phyloP scores from a whole-genome alignment of 345 rosid species.

The Camelina laxa region DNA sequence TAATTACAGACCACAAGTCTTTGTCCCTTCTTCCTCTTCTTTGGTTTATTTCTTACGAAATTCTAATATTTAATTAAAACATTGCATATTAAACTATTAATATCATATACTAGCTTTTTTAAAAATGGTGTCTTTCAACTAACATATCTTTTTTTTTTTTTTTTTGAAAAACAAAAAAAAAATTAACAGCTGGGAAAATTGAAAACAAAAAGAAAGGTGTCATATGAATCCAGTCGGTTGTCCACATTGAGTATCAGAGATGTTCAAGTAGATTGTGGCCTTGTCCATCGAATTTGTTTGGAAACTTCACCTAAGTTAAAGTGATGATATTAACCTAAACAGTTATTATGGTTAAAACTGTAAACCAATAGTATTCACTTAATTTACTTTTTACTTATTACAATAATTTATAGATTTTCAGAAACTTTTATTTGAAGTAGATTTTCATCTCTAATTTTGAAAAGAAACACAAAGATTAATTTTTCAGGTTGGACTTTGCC shows the following conservation, averaged over 20 bases:
- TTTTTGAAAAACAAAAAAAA: too few relatives aligned
- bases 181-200: too few relatives aligned
- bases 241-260: too few relatives aligned
- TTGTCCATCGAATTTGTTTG: not conserved
- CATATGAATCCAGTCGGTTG: not conserved
- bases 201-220: too few relatives aligned
- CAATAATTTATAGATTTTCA: not conserved
- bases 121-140: not conserved
- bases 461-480: not conserved
- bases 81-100: too few relatives aligned
- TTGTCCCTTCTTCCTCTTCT: constrained; percentile 57
- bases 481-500: constrained; percentile 13
- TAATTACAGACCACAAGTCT: constrained; percentile 75
- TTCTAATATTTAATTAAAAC: not conserved
- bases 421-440: not conserved
- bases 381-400: not conserved
- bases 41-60: constrained; percentile 22
- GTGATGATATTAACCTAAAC: not conserved
- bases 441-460: not conserved
- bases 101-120: not conserved
- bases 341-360: not conserved
- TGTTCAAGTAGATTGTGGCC: not conserved
- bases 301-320: not conserved
- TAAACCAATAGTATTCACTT: not conserved
- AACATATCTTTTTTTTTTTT: not conserved